These are phyloP conservation scores for Entoloma clypeatum DNA, from an alignment of 1,284 basidiomycete genomes.

Conservation along the genomic window DNA sequence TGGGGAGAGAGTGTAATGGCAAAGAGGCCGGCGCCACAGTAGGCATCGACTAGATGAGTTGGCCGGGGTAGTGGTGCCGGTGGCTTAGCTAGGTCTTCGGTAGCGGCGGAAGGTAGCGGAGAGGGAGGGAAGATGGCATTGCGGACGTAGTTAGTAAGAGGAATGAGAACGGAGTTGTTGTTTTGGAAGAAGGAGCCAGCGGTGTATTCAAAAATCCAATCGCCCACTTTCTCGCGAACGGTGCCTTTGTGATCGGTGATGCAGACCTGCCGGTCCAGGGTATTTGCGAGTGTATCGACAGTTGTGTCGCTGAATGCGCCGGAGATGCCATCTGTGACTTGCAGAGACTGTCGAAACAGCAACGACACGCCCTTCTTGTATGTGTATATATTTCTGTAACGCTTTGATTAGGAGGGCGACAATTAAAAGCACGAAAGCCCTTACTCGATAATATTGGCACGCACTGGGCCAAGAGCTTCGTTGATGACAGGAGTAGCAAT, in stretches of 20 bases:
- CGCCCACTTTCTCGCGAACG: conserved; percentile 84
- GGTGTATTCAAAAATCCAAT: conserved; percentile 82
- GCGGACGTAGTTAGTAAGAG: conserved; percentile 80
- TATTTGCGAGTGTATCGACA: conserved; percentile 27
- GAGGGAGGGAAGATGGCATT: conserved; percentile 60
- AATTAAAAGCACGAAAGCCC: conserved; percentile 22
- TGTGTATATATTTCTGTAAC: conserved; percentile 64
- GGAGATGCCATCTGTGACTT: conserved; percentile 23
- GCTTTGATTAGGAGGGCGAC: conserved; percentile 9
- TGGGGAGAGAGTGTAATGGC: conserved; percentile 81
- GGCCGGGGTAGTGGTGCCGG: conserved; percentile 34
- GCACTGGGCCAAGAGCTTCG: conserved; percentile 56
- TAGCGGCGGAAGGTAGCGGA: conserved; percentile 11
- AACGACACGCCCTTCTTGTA: conserved; percentile 92
- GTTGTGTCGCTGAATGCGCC: conserved; percentile 23
- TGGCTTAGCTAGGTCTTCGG: too few relatives aligned
- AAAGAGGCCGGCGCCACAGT: conserved; percentile 92
- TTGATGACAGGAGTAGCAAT: conserved; percentile 88
- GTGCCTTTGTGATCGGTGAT: conserved; percentile 80
- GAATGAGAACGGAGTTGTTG: conserved; percentile 89
- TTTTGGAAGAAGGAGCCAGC: conserved; percentile 97
- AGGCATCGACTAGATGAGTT: conserved; percentile 90
- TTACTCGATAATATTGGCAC: conserved; percentile 69
- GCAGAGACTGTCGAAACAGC: conserved; percentile 85
- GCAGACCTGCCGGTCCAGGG: conserved; percentile 63